A percentile compares a stretch with the other conserved stretches of the same genome.
phyloP scores from a whole-genome alignment of 2,329 filamentous ascomycete genomes.

The Fusarium subglutinans region DNA sequence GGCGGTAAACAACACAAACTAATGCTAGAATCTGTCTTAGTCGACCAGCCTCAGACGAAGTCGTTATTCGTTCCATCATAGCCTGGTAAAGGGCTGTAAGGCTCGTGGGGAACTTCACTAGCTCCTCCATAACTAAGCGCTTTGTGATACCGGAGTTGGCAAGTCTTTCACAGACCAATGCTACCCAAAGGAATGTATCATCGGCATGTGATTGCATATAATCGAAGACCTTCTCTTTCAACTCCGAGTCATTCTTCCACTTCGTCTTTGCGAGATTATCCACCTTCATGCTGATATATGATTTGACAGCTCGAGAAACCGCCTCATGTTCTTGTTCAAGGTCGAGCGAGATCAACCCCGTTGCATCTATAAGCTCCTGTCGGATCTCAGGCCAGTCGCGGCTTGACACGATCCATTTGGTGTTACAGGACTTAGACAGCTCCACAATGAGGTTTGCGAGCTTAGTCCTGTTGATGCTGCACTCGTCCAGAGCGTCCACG shows the following conservation, averaged over 20 bases:
- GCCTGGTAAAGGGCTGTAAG: fast-evolving
- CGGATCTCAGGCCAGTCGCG: background rate
- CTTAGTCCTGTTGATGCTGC: fast-evolving
- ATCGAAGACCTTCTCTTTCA: background rate
- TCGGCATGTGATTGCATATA: fast-evolving
- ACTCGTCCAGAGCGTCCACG: fast-evolving
- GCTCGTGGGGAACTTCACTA: fast-evolving
- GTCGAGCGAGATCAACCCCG: fast-evolving
- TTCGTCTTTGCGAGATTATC: fast-evolving
- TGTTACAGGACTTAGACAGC: fast-evolving
- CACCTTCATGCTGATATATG: background rate
- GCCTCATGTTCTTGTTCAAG: fast-evolving
- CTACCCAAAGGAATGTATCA: background rate
- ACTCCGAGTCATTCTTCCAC: fast-evolving
- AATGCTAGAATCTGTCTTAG: fast-evolving
- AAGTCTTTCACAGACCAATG: fast-evolving
- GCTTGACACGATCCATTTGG: fast-evolving
- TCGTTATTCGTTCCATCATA: fast-evolving
- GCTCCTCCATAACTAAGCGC: background rate
- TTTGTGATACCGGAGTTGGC: background rate
- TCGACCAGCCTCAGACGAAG: fast-evolving
- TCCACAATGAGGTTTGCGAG: fast-evolving
- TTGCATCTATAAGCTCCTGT: fast-evolving
- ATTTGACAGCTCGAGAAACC: fast-evolving
- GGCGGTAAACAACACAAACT: fast-evolving